Evolutionary conservation across 768 basidiomycete genomes (phyloP), one percentile per base, ranked within the genome.

Genomic region (Boletus sp.): DNA sequence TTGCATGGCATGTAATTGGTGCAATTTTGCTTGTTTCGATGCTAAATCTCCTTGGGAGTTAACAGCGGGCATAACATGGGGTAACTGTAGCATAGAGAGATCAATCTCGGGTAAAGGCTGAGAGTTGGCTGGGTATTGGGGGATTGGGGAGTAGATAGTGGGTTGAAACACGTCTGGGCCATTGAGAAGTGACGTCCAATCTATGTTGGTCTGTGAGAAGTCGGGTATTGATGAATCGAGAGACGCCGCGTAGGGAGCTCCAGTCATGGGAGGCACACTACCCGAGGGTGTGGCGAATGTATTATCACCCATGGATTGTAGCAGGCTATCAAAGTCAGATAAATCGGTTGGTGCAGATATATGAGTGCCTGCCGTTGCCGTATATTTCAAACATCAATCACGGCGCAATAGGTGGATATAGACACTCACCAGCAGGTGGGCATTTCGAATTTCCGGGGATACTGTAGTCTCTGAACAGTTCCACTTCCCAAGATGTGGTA

Each of bases 401-500:
- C 32, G 40, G 3, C 4, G 2, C 28, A 24, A 4, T n/a, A 4
- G 3, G 2, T 44, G 28, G 30, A 40, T 9, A 32, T 7, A 51
- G 24, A 42, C n/a, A 53, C 65, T 54, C 48, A 63, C 57, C 7
- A 41, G 47, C 5, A 46, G 47, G n/a, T 3, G 29, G 14, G 36
- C 7, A 50, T 29, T 44, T 50, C n/a, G 30, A 2, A 11, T 63
- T 42, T 24, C 54, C 58, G 1, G 58, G 60, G 8, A 70, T 59
- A 11, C 42, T 58, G 3, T 74, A 70, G 7, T 68, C 57, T 28
- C 62, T 63, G 33, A 75, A 75, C 41, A 79, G 9, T 20, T 76
- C 66, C 12, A 79, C 69, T 29, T 78, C 70, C 54, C 74, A 59
- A 0, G 59, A 60, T 1, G 62, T 11, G 0, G 67, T 64, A 17